Evolutionary conservation across 345 rosid species (phyloP), one percentile per base, ranked within the genome.

Genomic region (Euclidium syriacum): DNA sequence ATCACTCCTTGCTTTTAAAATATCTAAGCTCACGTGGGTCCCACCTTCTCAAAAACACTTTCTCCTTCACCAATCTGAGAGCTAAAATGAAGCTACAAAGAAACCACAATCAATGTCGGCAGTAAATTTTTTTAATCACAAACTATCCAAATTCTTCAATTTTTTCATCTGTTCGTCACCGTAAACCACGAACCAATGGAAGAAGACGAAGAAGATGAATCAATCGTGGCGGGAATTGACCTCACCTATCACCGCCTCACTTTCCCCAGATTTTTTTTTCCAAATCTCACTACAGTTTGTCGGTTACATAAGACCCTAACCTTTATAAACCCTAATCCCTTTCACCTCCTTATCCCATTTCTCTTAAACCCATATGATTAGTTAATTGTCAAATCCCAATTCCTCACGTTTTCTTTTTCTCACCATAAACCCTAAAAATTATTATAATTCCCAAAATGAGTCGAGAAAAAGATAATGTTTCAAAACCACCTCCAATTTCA

Each of bases 211-310:
- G 32, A 59, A 30, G 62, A 52, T 26, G 63, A 44, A 34, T 52
- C 35, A 57, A 62, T 52, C 35, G 34, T 53, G 68, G 74, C 44
- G 20, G 32, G 11, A 62, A 62, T 39, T 47, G 66, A 60, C 73
- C 64, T n/a, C 65, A 47, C 59, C 1, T 11, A n/a, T n/a, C 79
- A 78, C 87, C 87, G 86, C 79, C 87, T 78, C 20, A 65, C 61
- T 53, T 39, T 20, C 33, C 49, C 9, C 6, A 68, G 83, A 79
- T 79, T 59, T 74, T 72, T 79, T 12, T 53, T 3, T 32, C 7
- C 7, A 7, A 30, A 15, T 15, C 10, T 48, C 38, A 15, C 18
- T 51, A 75, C 83, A 75, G 82, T 75, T 58, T 69, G 84, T 78
- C 85, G 87, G 85, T 70, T 40, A 69, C 48, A 29, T 38, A 41